These are phyloP conservation scores for Chaetomium olivaceum DNA, from an alignment of 2,329 filamentous ascomycete species.

Conservation along the genomic window DNA sequence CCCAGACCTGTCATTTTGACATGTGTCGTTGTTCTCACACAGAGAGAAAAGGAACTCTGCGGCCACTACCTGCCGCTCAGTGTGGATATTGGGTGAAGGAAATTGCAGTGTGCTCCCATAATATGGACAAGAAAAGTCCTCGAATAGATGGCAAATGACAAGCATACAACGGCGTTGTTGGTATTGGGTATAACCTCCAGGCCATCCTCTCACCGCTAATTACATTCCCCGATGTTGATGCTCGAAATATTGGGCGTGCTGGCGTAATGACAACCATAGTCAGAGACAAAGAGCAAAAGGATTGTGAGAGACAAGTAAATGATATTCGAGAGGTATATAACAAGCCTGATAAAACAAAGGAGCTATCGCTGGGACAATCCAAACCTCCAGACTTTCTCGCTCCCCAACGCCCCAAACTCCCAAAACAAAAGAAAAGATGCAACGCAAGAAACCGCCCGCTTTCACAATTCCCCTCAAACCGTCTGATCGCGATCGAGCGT, in stretches of 20 bases:
- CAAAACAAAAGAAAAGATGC: not conserved
- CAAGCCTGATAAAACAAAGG: not conserved
- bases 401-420: not conserved
- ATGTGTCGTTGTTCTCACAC: not conserved
- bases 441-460: not conserved
- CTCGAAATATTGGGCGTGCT: not conserved
- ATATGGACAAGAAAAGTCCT: not conserved
- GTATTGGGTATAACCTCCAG: not conserved
- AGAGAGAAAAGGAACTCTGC: not conserved
- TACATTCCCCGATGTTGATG: too few relatives aligned
- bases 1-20: not conserved
- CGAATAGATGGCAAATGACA: not conserved
- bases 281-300: too few relatives aligned
- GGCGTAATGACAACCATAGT: not conserved
- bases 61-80: not conserved
- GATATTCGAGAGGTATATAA: slow-evolving; percentile 17
- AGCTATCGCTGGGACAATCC: not conserved
- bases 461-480: slow-evolving; percentile 15
- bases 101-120: not conserved
- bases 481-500: slow-evolving; percentile 46
- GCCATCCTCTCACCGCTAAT: not conserved
- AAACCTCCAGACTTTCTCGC: not conserved
- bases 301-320: not conserved
- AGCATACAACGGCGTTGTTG: not conserved
- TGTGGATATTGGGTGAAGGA: not conserved